Evolutionary conservation across 2,329 filamentous ascomycete genomes (phyloP), one percentile per base, ranked within the genome.

Genomic region (Eutypella sp.): DNA sequence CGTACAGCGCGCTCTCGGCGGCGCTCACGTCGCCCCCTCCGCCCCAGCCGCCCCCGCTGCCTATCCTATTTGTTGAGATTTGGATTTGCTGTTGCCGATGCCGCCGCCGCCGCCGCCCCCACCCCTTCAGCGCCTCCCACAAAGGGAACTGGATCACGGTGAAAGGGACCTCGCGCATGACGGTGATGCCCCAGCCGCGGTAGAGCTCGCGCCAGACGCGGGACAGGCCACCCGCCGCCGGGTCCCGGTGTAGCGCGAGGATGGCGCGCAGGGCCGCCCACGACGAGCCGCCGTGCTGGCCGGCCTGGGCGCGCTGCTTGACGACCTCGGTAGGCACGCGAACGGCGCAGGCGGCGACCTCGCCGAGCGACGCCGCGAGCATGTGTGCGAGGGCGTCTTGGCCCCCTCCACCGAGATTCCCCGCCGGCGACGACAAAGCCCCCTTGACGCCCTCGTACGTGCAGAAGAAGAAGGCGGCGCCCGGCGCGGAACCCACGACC

Each of bases 71-170:
- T 33, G 29, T 15, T 15, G 29, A 5, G 29, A 5, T 33, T 6
- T 7, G 10, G 4, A 8, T 11, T 11, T 23, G 36, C 36, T 39
- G 19, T 39, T 22, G 33, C 16, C 20, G 10, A 4, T 39, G 36
- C 11, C 19, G 19, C 18, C 36, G 8, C 40, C 72, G 65, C 34
- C 69, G 58, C 37, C 76, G 67, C 5, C 82, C 75, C 78, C 81
- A 88, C 36, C 75, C 74, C 76, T 96, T 97, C 76, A 97, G 79
- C 4, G 78, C 82, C 69, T 99, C 93, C 93, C 93, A 99, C 52
- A 99, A 77, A 39, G 93, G 93, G 65, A 99, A 99, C 68, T 99
- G 93, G 52, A 99, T 87, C 9, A 96, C 84, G 3, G 95, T 97
- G 61, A 99, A 99, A 4, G 93, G 93, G 50, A 99, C 91, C 73